Conservation (phyloP, 768 basidiomycete genomes). For the Auricularia sp. region DNA sequence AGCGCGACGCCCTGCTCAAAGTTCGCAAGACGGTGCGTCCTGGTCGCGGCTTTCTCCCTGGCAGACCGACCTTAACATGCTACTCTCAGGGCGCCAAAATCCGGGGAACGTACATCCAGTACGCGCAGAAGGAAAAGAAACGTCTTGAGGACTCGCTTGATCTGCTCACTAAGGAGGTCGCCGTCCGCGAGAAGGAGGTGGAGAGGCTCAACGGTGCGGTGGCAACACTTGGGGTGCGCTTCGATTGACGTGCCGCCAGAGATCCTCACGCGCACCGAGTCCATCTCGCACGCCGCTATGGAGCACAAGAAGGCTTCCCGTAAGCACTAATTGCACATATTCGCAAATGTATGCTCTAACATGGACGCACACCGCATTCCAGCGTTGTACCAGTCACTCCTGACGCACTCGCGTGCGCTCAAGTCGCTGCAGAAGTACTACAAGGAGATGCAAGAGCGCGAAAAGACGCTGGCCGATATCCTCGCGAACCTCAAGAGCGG, state of each 20-base stretch:
- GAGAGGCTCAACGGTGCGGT: conserved; percentile 56
- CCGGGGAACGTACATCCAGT: conserved; percentile 76
- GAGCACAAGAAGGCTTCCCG: conserved; percentile 83
- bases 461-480: conserved; percentile 73
- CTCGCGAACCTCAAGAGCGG: conserved; percentile 68
- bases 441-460: conserved; percentile 61
- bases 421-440: conserved; percentile 67
- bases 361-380: no score
- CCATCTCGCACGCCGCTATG: conserved; percentile 66
- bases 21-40: conserved; percentile 63
- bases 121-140: conserved; percentile 82
- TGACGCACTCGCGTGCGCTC: conserved; percentile 65
- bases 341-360: not conserved
- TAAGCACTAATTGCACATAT: conserved; percentile 26
- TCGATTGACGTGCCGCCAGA: conserved; percentile 34
- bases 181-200: conserved; percentile 57
- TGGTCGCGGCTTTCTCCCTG: no score
- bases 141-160: conserved; percentile 59
- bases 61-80: not conserved
- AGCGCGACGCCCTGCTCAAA: conserved; percentile 65
- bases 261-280: conserved; percentile 68
- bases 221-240: not conserved
- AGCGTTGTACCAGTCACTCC: conserved; percentile 74
- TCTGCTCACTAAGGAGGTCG: conserved; percentile 49
- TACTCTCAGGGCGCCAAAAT: conserved; percentile 74